Evolutionary conservation across 768 basidiomycete species (phyloP).

Genomic region (Termitomyces sp.): DNA sequence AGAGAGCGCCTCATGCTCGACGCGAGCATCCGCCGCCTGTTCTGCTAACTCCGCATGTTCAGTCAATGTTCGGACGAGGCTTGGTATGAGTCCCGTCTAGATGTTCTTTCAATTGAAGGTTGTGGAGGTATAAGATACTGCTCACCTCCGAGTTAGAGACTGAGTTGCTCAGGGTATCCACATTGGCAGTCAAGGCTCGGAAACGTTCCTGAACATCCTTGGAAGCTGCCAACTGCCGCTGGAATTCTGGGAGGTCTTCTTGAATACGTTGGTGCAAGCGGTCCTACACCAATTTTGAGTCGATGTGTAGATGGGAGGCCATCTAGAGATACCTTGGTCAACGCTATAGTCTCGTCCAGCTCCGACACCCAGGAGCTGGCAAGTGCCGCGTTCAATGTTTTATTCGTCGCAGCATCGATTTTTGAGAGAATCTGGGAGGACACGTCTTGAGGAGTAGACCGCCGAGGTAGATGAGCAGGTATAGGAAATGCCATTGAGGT

Average conservation of each 20-base stretch:
- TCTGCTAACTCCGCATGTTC: slow-evolving; percentile 64
- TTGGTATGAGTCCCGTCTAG: slow-evolving; percentile 69
- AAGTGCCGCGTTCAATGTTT: slow-evolving; percentile 55
- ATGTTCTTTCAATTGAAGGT: slow-evolving; percentile 5
- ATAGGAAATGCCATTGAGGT: slow-evolving; percentile 67
- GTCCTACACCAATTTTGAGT: slow-evolving; percentile 35
- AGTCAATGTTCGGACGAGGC: slow-evolving; percentile 50
- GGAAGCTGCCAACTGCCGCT: slow-evolving; percentile 59
- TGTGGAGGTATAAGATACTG: background rate
- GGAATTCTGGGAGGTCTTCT: slow-evolving; percentile 58
- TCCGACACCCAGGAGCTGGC: slow-evolving; percentile 70
- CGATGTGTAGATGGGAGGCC: background rate
- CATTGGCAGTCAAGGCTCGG: slow-evolving; percentile 45
- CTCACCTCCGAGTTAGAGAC: slow-evolving; percentile 63
- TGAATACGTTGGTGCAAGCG: slow-evolving; percentile 74
- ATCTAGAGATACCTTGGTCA: slow-evolving; percentile 56
- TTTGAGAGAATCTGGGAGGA: slow-evolving; percentile 70
- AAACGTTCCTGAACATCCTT: slow-evolving; percentile 62
- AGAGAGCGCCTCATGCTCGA: slow-evolving; percentile 45
- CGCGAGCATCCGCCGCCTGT: slow-evolving; percentile 52
- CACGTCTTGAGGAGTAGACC: slow-evolving; percentile 55
- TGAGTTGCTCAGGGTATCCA: slow-evolving; percentile 45
- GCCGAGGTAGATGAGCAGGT: slow-evolving; percentile 70
- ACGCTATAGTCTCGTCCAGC: slow-evolving; percentile 65
- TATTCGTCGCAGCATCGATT: slow-evolving; percentile 57